Evolutionary conservation across 371 early-diverging fungal species (phyloP).

Genomic region (Basidiobolus meristosporus): DNA sequence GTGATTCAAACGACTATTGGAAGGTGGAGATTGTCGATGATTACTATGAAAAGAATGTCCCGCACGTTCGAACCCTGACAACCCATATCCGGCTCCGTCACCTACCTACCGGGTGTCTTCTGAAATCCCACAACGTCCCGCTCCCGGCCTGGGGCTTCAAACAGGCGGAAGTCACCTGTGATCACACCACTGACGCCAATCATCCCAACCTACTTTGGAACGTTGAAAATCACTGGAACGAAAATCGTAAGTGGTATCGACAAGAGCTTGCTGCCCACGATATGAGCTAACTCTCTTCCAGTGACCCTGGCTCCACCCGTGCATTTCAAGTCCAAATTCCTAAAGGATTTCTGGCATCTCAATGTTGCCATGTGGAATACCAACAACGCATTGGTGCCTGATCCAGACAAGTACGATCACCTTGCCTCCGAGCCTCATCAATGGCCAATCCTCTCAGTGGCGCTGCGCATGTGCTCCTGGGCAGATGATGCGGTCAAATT

Average conservation of each 20-base stretch:
- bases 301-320: conserved; percentile 24
- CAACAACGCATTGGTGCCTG: conserved; percentile 95
- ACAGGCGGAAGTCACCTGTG: not conserved
- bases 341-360: conserved; percentile 77
- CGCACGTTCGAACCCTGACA: conserved; percentile 47
- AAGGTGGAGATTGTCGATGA: conserved; percentile 69
- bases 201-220: conserved; percentile 9
- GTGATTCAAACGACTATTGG: conserved; percentile 85
- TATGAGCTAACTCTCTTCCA: not conserved
- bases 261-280: too few species aligned
- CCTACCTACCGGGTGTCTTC: conserved; percentile 52
- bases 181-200: not conserved
- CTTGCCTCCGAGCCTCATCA: conserved; percentile 79
- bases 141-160: conserved; percentile 96
- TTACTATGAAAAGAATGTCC: conserved; percentile 10
- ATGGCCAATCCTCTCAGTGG: conserved; percentile 87
- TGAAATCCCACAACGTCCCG: conserved; percentile 52
- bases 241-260: conserved; percentile 21
- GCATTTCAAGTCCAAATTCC: conserved; percentile 44
- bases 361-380: conserved; percentile 96
- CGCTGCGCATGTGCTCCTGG: conserved; percentile 97
- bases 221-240: conserved; percentile 81
- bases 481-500: conserved; percentile 76
- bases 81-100: conserved; percentile 84
- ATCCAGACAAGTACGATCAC: conserved; percentile 86